Percentiles rank a stretch among this genome's conserved stretches.
Evolutionary conservation across 2,329 filamentous ascomycete genomes (phyloP).

Genomic region (Stagonosporopsis tanaceti): DNA sequence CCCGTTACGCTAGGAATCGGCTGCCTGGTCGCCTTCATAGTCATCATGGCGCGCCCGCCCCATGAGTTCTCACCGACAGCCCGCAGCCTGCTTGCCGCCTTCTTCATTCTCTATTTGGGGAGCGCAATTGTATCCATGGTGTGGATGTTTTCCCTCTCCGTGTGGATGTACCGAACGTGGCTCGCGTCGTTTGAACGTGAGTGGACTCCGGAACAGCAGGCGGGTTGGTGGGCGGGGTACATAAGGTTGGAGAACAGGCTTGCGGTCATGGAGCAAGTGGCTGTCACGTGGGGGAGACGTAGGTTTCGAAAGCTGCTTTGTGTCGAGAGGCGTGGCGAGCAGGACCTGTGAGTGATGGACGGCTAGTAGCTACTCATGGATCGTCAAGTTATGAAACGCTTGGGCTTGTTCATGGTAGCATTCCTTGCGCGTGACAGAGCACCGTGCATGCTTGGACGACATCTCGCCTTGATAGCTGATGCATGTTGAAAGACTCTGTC

Average conservation of each 20-base stretch:
- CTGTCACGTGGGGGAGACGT: not conserved
- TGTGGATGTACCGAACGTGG: constrained; percentile 9
- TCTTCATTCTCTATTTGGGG: not conserved
- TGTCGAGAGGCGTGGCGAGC: no score
- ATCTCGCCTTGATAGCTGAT: no score
- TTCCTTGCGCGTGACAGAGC: no score
- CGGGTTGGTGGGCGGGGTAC: constrained; percentile 11
- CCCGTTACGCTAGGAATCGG: not conserved
- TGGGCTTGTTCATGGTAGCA: no score
- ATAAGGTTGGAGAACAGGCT: constrained; percentile 1
- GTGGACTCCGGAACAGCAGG: not conserved
- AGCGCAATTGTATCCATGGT: not conserved
- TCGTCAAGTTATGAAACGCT: no score
- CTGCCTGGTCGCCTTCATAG: constrained; percentile 12
- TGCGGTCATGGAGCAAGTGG: not conserved
- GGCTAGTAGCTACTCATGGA: no score
- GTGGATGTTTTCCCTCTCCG: constrained; percentile 4
- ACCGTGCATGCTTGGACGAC: no score
- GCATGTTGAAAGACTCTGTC: no score
- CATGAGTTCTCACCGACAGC: constrained; percentile 3
- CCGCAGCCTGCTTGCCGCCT: not conserved
- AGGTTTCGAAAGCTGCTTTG: not conserved
- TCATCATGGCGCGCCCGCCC: constrained; percentile 2
- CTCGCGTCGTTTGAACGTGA: constrained; percentile 8
- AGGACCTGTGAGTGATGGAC: not conserved